Percentiles rank a stretch among this genome's conserved stretches.
phyloP scores from a whole-genome alignment of 352 stramenopile species.

The Pythium aquatile region DNA sequence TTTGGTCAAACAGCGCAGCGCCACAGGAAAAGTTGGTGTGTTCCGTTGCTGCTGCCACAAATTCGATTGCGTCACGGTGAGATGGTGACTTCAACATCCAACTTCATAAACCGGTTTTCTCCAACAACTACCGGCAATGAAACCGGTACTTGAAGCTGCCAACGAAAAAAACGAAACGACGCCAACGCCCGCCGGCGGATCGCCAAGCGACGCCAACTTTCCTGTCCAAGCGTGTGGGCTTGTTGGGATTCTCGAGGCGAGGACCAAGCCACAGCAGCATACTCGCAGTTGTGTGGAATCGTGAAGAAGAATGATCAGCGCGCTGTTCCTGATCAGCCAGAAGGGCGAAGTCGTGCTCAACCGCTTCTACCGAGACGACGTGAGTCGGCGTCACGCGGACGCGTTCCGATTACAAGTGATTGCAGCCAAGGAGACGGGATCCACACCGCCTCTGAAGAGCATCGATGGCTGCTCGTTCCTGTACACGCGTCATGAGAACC shows the following conservation, averaged over 20 bases:
- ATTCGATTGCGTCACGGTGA: slow-evolving; percentile 10
- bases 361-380: slow-evolving; percentile 79
- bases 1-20: slow-evolving; percentile 23
- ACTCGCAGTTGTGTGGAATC: neutral
- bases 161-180: slow-evolving; percentile 21
- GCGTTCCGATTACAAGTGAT: slow-evolving; percentile 90
- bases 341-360: slow-evolving; percentile 84
- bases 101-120: neutral
- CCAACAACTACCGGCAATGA: slow-evolving; percentile 12
- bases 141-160: slow-evolving; percentile 23
- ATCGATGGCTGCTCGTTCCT: slow-evolving; percentile 98
- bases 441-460: slow-evolving; percentile 92
- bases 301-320: slow-evolving; percentile 62
- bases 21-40: slow-evolving; percentile 23
- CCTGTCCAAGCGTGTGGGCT: neutral
- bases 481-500: slow-evolving; percentile 96
- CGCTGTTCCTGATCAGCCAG: slow-evolving; percentile 77
- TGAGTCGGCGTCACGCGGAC: slow-evolving; percentile 67
- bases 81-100: slow-evolving; percentile 22
- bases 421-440: slow-evolving; percentile 95
- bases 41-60: slow-evolving; percentile 10
- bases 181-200: slow-evolving; percentile 3
- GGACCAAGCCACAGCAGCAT: neutral
- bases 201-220: slow-evolving; percentile 24
- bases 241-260: neutral